These are phyloP conservation scores for Neovahlkampfia damariscottae DNA, from an alignment of 78 protist species.

Conservation along the genomic window DNA sequence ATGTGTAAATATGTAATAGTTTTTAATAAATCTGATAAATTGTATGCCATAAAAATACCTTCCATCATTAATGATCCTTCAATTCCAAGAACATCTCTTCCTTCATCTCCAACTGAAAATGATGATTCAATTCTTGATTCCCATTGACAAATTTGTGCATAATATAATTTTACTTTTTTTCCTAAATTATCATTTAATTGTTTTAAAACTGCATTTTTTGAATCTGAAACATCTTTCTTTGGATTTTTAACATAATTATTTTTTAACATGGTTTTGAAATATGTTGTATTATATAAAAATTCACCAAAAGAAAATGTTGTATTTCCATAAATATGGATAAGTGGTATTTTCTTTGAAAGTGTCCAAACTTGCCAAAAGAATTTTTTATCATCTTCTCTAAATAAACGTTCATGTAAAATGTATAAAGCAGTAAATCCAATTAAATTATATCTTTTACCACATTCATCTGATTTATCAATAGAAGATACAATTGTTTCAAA, in stretches of 20 bases:
- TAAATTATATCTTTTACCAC: neutral
- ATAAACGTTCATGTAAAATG: conserved; percentile 7
- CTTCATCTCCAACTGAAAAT: neutral
- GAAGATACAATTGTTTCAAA: neutral
- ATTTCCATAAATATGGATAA: conserved; percentile 19
- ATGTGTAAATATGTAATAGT: conserved; percentile 8
- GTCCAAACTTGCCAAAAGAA: neutral
- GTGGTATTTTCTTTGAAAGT: neutral
- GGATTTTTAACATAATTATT: neutral
- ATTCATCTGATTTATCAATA: neutral
- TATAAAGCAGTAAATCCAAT: conserved; percentile 11
- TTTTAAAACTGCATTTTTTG: neutral
- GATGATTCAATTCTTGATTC: neutral
- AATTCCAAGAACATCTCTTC: neutral
- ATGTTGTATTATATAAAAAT: neutral
- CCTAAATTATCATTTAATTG: neutral
- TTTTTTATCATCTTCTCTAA: neutral
- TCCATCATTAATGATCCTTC: neutral
- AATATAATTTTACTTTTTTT: neutral
- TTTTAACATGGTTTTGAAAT: neutral
- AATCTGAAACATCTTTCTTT: neutral
- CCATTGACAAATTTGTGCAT: neutral
- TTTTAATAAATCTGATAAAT: neutral
- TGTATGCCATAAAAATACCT: neutral
- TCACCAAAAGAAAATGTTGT: neutral